These are phyloP conservation scores for Grosmannia huntii DNA, from an alignment of 2,329 filamentous ascomycete species.

Conservation along the genomic window DNA sequence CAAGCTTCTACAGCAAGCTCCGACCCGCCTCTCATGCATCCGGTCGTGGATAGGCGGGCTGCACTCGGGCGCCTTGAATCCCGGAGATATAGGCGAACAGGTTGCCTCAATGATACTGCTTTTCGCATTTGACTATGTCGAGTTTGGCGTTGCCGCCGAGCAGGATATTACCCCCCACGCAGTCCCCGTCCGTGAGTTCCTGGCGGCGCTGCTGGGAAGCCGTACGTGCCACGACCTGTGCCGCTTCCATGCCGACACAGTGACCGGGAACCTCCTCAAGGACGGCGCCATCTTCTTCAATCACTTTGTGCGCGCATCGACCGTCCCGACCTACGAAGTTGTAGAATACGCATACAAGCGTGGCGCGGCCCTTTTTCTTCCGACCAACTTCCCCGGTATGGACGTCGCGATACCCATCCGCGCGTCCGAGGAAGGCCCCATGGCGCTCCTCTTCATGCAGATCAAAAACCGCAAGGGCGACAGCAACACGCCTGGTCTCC, in stretches of 20 bases:
- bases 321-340: not conserved
- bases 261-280: not conserved
- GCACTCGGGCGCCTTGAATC: not conserved
- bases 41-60: not conserved
- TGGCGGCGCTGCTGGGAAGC: not conserved
- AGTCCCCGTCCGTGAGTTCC: not conserved
- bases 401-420: constrained; percentile 2
- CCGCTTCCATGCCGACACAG: not conserved
- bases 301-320: not conserved
- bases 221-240: not conserved
- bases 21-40: not conserved
- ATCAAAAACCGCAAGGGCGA: constrained; percentile 1
- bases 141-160: not conserved
- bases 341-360: not conserved
- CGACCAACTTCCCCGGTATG: constrained; percentile 1
- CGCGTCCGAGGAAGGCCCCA: not conserved
- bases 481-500: not conserved
- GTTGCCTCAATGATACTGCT: not conserved
- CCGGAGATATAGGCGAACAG: not conserved
- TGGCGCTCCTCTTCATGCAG: not conserved
- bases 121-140: constrained; percentile 2
- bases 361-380: constrained; percentile 1
- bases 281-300: not conserved
- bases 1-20: not conserved
- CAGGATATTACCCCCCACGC: not conserved